Base-by-base conservation (phyloP, 331 rosid species). In the Arachis monticola region DNA sequence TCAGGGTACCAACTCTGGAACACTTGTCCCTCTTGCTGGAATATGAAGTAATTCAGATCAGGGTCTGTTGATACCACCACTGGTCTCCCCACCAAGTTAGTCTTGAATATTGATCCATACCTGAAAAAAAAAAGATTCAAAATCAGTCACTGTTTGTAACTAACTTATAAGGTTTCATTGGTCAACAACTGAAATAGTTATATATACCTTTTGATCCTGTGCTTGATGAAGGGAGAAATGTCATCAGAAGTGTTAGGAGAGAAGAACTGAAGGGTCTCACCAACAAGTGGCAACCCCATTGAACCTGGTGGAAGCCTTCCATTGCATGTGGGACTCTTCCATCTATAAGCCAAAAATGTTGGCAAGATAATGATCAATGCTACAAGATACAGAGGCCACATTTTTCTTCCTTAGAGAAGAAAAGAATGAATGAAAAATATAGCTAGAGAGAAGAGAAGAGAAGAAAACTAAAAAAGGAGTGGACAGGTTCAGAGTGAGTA, bases 231-330 rank as follows among this genome's bases (percentile, higher is more conserved):
- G 12, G 97, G 97, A 74, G 97, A 92, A 72, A 95, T 79, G 75
- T 87, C 93, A 80, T 84, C 82, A 69, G 96, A 79, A 76, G 93
- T 84, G 82, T 88, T 85, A 42, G 96, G 97, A 55, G 87, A 68
- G 78, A 95, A 95, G 84, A 95, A 95, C 77, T 95, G 97, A 50
- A 92, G 83, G 78, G 90, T 85, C 85, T 95, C 99, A 10, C 99
- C 99, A 2, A 95, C 82, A 64, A 95, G 92, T 56, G 99, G 99
- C 1, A 87, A 86, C 17, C 99, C 99, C 99, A 95, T 95, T 78
- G 99, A 95, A 75, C 99, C 99, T 13, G 99, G 99, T 67, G 97
- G 99, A 4, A 95, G 97, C 79, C 85, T 88, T 1, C 99, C 99
- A 66, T 85, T 86, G 84, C 97, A 86, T 70, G 64, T 84, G 10